Percentiles rank a stretch among this genome's conserved stretches.
Conservation (phyloP, 352 stramenopile species). For the Phytophthora capsici region DNA sequence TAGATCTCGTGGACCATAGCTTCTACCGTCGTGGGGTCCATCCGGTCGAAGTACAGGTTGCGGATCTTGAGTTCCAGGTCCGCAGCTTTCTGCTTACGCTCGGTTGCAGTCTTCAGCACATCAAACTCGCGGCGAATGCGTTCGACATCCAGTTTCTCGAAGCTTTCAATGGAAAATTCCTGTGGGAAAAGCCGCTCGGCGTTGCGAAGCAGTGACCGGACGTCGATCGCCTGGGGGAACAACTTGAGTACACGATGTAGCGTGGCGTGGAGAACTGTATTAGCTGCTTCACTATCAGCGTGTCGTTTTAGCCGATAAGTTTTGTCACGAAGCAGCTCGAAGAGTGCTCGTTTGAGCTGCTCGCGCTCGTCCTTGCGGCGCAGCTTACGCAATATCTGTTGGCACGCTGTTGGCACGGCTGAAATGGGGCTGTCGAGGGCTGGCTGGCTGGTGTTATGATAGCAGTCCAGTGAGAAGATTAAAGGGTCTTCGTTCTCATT, state of each 20-base stretch:
- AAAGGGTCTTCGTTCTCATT: conserved; percentile 25
- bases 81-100: conserved; percentile 80
- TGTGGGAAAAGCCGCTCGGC: conserved; percentile 80
- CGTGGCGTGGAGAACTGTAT: conserved; percentile 35
- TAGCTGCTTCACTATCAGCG: conserved; percentile 29
- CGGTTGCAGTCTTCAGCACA: conserved; percentile 47
- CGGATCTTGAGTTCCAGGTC: conserved; percentile 91
- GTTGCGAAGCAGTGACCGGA: conserved; percentile 86
- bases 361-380: conserved; percentile 69
- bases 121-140: conserved; percentile 49
- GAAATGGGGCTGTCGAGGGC: conserved; percentile 4
- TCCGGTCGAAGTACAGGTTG: conserved; percentile 90
- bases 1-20: conserved; percentile 87
- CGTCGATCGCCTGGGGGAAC: conserved; percentile 65
- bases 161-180: conserved; percentile 41
- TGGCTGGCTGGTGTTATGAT: conserved; percentile 11
- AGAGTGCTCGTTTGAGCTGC: conserved; percentile 62
- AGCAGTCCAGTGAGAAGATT: conserved; percentile 14
- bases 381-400: conserved; percentile 64
- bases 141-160: conserved; percentile 39
- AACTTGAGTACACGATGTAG: conserved; percentile 65
- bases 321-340: conserved; percentile 63
- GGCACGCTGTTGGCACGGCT: conserved; percentile 34
- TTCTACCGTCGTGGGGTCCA: conserved; percentile 84
- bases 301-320: conserved; percentile 62